Percentiles rank a stretch among this genome's conserved stretches.
These are phyloP conservation scores for Holtermanniella nyarrowii DNA, from an alignment of 768 basidiomycete species.

Conservation along the genomic window DNA sequence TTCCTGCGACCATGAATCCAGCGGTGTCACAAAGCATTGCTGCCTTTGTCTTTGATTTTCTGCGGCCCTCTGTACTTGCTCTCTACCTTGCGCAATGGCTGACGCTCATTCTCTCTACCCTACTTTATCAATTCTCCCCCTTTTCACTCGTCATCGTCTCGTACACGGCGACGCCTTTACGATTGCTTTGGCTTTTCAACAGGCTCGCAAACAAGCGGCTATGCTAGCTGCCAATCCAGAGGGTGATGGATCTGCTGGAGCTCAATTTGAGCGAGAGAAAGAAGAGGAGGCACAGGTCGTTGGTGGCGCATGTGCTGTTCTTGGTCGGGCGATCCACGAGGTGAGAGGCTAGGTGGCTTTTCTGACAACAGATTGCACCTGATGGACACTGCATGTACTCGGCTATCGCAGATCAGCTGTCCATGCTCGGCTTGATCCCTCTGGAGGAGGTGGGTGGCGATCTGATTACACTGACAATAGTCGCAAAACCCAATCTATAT, in stretches of 20 bases:
- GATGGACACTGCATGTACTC: conserved; percentile 96
- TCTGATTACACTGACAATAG: conserved; percentile 1
- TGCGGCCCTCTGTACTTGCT: background rate
- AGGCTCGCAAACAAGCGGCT: conserved; percentile 39
- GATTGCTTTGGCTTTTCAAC: no score
- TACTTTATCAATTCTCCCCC: background rate
- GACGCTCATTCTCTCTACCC: background rate
- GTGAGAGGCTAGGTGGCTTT: conserved; percentile 8
- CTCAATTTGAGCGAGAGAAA: conserved; percentile 36
- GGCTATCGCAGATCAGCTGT: conserved; percentile 84
- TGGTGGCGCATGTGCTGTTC: conserved; percentile 24
- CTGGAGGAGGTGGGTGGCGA: conserved; percentile 28
- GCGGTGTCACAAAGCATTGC: background rate
- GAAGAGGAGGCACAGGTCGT: conserved; percentile 37
- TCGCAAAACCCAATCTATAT: conserved; percentile 33
- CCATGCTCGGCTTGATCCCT: conserved; percentile 58
- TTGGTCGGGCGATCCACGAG: conserved; percentile 36
- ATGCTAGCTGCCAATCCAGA: conserved; percentile 31
- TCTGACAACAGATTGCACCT: conserved; percentile 59
- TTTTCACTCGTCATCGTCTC: background rate
- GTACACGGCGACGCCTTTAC: no score
- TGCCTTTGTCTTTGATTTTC: background rate
- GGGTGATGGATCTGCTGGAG: conserved; percentile 30
- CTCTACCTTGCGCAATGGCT: background rate
- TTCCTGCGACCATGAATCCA: background rate